A percentile compares a stretch with the other conserved stretches of the same genome.
Conservation (phyloP, 352 stramenopile genomes). For the Aphanomyces euteiches region DNA sequence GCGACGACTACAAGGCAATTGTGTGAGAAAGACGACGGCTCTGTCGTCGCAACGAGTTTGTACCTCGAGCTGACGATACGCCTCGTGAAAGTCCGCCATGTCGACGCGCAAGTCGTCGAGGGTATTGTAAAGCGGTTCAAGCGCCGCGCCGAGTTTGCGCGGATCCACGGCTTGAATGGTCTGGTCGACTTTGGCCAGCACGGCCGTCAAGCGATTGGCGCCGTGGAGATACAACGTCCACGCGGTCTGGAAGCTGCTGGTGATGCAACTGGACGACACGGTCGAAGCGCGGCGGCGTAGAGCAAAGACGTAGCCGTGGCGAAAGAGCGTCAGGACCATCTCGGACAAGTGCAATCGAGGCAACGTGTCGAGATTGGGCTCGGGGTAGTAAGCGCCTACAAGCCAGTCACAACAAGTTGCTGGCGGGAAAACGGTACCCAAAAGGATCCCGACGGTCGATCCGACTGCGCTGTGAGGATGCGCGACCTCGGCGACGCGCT, state of each 20-base stretch:
- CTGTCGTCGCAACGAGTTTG: too few species aligned
- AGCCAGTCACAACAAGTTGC: neutral
- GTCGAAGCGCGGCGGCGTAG: neutral
- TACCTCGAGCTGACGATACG: too few species aligned
- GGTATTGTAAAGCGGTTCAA: too few species aligned
- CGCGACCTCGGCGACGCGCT: neutral
- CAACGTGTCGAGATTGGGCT: too few species aligned
- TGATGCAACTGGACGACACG: neutral
- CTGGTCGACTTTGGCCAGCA: neutral
- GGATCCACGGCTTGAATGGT: neutral
- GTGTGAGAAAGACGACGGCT: too few species aligned
- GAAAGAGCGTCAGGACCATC: neutral
- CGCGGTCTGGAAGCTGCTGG: neutral
- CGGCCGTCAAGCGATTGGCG: neutral
- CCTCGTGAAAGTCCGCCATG: too few species aligned
- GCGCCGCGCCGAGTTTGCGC: neutral
- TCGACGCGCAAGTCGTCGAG: neutral
- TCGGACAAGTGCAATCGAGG: too few species aligned
- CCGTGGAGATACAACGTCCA: neutral
- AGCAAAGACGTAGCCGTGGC: neutral
- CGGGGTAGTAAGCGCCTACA: constrained; percentile 5
- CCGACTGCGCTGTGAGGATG: constrained; percentile 2
- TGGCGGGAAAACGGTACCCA: neutral
- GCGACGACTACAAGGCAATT: too few species aligned
- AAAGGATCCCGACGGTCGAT: neutral